Evolutionary conservation across 2,329 filamentous ascomycete genomes (phyloP).

Genomic region (Chrysosphaeria jannelii): DNA sequence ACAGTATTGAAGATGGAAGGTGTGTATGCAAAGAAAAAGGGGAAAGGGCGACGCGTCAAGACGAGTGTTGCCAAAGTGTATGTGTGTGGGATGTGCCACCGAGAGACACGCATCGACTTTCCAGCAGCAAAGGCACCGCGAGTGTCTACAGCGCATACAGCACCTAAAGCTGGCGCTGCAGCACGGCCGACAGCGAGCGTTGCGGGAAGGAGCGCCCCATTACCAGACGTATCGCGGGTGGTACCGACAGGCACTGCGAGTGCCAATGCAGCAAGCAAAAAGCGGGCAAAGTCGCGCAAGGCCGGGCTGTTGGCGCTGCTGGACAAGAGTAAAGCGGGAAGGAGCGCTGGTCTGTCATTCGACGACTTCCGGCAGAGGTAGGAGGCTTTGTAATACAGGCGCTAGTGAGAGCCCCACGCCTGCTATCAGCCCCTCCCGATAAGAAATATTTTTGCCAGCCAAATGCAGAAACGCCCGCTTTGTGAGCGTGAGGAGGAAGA

Average conservation of each 20-base stretch:
- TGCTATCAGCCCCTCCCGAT: no score
- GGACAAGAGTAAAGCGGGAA: slow-evolving; percentile 14
- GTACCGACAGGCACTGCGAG: no score
- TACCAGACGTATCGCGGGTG: no score
- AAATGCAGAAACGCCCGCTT: no score
- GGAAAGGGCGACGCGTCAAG: background rate
- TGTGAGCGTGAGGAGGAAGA: no score
- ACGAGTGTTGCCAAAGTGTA: slow-evolving; percentile 11
- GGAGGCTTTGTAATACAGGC: no score
- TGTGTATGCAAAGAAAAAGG: background rate
- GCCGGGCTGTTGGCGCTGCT: slow-evolving; percentile 34
- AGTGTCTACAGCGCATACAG: slow-evolving; percentile 1
- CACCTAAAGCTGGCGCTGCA: slow-evolving; percentile 6
- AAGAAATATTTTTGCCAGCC: no score
- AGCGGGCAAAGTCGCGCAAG: slow-evolving; percentile 32
- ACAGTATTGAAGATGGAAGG: background rate
- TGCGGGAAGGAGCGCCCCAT: no score
- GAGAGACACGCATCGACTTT: slow-evolving; percentile 9
- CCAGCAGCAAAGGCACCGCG: background rate
- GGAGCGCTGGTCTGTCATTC: no score
- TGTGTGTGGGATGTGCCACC: slow-evolving; percentile 15
- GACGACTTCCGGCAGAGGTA: no score
- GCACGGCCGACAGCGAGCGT: no score
- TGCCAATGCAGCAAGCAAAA: slow-evolving; percentile 13
- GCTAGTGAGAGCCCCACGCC: no score